phyloP scores from a whole-genome alignment of 116 monocot genomes.

The Iris pallida region DNA sequence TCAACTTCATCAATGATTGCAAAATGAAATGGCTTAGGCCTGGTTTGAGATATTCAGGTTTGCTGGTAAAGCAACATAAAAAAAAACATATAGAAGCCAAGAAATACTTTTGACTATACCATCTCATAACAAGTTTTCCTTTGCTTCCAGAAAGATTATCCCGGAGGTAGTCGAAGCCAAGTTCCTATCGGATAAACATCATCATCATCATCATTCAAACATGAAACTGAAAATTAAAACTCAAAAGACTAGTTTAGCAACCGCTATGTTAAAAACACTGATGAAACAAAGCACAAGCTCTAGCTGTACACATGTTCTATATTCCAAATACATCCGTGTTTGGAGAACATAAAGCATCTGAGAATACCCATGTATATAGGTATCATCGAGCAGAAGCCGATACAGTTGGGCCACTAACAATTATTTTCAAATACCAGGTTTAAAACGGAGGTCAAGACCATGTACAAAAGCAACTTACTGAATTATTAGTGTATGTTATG shows the following conservation, averaged over 20 bases:
- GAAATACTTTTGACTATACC: slow-evolving; percentile 41
- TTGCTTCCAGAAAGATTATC: slow-evolving; percentile 85
- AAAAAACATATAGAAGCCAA: slow-evolving; percentile 1
- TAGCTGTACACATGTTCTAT: no score
- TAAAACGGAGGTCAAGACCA: slow-evolving; percentile 2
- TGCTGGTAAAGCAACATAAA: not conserved
- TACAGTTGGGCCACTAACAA: no score
- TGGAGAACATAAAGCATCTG: no score
- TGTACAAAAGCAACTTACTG: slow-evolving; percentile 45
- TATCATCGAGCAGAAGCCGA: no score
- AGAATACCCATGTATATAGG: no score
- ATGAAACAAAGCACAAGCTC: no score
- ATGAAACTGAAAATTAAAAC: no score
- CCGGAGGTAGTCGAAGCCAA: slow-evolving; percentile 97
- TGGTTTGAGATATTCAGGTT: slow-evolving; percentile 21
- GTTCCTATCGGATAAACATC: slow-evolving; percentile 46
- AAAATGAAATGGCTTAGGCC: slow-evolving; percentile 94
- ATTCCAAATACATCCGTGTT: no score
- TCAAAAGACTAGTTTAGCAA: no score
- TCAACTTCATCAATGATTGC: slow-evolving; percentile 99
- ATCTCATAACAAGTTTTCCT: slow-evolving; percentile 95
- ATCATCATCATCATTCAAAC: slow-evolving; percentile 1
- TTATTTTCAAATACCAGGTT: no score
- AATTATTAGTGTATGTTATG: slow-evolving; percentile 98
- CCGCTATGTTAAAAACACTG: no score